Percentiles rank a stretch among this genome's conserved stretches.
phyloP scores from a whole-genome alignment of 805 yeast genomes.

The Yueomyces sp. region DNA sequence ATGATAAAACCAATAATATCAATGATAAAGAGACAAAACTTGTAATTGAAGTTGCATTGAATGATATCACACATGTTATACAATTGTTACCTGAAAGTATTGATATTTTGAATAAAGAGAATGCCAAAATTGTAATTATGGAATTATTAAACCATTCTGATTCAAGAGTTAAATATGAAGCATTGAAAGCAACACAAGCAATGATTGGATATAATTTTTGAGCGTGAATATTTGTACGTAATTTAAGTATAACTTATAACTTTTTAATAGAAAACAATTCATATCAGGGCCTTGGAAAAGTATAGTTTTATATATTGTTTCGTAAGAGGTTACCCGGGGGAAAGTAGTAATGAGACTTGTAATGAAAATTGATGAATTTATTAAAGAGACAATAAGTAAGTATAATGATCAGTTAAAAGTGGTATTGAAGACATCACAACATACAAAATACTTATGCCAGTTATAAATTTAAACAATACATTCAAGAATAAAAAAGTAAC shows the following conservation, averaged over 20 bases:
- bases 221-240: background rate
- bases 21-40: slow-evolving; percentile 23
- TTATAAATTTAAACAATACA: background rate
- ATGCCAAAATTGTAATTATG: slow-evolving; percentile 76
- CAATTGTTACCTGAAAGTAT: slow-evolving; percentile 50
- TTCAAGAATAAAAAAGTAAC: background rate
- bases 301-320: too few relatives aligned
- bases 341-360: too few relatives aligned
- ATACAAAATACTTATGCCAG: background rate
- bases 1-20: slow-evolving; percentile 21
- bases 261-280: too few relatives aligned
- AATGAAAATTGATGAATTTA: too few relatives aligned
- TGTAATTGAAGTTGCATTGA: slow-evolving; percentile 48
- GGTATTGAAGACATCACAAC: background rate
- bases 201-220: slow-evolving; percentile 73
- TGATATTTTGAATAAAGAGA: slow-evolving; percentile 35
- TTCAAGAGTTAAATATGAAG: slow-evolving; percentile 86
- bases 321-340: background rate
- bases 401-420: too few relatives aligned
- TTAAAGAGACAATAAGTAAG: too few relatives aligned
- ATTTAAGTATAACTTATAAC: too few relatives aligned
- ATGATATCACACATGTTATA: slow-evolving; percentile 51
- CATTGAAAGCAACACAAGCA: slow-evolving; percentile 87
- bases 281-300: background rate
- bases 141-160: slow-evolving; percentile 65